Evolutionary conservation across 495 filamentous ascomycete genomes (phyloP), one percentile per base, ranked within the genome.

Genomic region (Aspergillus cavernicola): DNA sequence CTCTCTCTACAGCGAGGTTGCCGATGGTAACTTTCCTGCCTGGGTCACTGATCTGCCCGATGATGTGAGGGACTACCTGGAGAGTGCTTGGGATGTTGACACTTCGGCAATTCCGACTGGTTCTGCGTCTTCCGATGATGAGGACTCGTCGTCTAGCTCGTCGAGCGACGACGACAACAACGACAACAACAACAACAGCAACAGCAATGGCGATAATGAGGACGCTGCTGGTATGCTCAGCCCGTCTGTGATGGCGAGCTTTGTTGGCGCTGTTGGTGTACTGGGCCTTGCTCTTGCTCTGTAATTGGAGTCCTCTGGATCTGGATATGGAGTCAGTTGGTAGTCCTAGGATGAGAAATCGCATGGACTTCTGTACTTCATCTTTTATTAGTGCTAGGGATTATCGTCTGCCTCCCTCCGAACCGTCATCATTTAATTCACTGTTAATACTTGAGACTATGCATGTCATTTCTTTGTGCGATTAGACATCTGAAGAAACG

Each of bases 171-270:
- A 38, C 7, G n/a, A n/a, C n/a, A n/a, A n/a, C n/a, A n/a, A n/a
- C n/a, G n/a, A n/a, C n/a, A n/a, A n/a, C n/a, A n/a, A n/a, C n/a
- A n/a, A n/a, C n/a, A 12, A 15, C 10, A 12, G 13, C 12, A 12
- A 11, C 11, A 12, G 13, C 7, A 13, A 18, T 15, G 40, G 40
- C 13, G 40, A 12, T n/a, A 22, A 15, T 28, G 24, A 45, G 2
- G 42, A 19, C 19, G 42, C 24, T 18, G 42, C 42, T 19, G 42
- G 42, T n/a, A 45, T 45, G 42, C 2, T 45, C n/a, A 45, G 24
- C 16, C 42, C 42, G 1, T 45, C 42, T 29, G 24, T 45, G 1
- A 11, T 45, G 1, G 26, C 24, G 1, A 45, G 42, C n/a, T 6
- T 45, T 18, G 24, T 45, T 31, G 42, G 24, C n/a, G 42, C 42